A percentile compares a stretch with the other conserved stretches of the same genome.
Conservation (phyloP, 169 alveolate genomes). For the Perkinsus chesapeaki region DNA sequence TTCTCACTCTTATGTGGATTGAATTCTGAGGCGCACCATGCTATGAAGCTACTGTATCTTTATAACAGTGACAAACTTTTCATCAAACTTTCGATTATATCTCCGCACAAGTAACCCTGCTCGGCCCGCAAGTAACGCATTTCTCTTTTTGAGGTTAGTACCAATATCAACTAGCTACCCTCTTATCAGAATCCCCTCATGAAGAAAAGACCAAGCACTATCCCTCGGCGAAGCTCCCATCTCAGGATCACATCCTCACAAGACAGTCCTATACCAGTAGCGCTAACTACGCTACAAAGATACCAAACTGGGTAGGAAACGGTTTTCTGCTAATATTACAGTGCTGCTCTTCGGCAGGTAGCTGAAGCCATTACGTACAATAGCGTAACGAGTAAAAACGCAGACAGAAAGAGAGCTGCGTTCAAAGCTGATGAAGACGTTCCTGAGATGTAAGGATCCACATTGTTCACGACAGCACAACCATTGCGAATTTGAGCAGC, state of each 20-base stretch:
- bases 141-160: too few relatives aligned
- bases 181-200: too few relatives aligned
- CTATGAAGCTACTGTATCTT: too few relatives aligned
- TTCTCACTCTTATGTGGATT: too few relatives aligned
- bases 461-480: neutral
- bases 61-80: too few relatives aligned
- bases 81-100: too few relatives aligned
- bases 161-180: too few relatives aligned
- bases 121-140: too few relatives aligned
- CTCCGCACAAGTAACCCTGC: too few relatives aligned
- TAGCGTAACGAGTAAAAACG: constrained; percentile 17
- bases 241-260: too few relatives aligned
- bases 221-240: constrained; percentile 27
- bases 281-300: constrained; percentile 21
- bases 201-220: neutral
- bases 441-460: constrained; percentile 13
- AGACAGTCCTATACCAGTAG: constrained; percentile 26
- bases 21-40: too few relatives aligned
- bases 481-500: too few relatives aligned
- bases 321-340: neutral
- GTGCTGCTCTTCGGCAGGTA: neutral
- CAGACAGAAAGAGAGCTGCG: constrained; percentile 12
- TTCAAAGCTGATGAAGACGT: constrained; percentile 29
- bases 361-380: constrained; percentile 27
- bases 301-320: constrained; percentile 27